Percentiles rank a stretch among this genome's conserved stretches.
Conservation (phyloP, 306 rosid genomes). For the Inga laurina region DNA sequence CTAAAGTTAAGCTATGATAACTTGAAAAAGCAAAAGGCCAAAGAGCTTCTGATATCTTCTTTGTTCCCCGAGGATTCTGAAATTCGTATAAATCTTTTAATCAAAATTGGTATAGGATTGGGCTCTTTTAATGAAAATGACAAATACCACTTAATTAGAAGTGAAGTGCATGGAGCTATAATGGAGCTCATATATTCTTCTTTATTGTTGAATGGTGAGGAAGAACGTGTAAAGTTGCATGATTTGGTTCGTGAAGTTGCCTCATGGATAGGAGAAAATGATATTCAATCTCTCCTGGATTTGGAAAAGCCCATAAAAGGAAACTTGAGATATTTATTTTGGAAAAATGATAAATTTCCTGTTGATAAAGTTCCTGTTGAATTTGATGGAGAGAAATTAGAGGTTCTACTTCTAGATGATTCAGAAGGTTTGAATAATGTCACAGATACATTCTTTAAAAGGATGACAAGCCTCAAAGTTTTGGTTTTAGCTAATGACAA, state of each 20-base stretch:
- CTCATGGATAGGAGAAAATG: background rate
- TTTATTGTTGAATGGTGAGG: background rate
- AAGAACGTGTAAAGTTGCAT: conserved; percentile 22
- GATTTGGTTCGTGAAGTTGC: conserved; percentile 26
- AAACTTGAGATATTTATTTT: conserved; percentile 1
- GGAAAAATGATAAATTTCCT: background rate
- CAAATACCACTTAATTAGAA: background rate
- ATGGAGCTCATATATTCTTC: conserved; percentile 12
- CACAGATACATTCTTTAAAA: background rate
- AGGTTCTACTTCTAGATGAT: background rate
- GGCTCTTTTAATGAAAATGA: background rate
- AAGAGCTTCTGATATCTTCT: conserved; percentile 13
- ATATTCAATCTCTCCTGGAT: background rate
- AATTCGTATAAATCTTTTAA: background rate
- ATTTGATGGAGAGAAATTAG: conserved; percentile 15
- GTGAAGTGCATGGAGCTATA: background rate
- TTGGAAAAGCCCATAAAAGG: background rate
- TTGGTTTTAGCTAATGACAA: background rate
- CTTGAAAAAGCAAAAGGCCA: background rate
- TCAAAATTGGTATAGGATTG: background rate
- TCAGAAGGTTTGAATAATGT: background rate
- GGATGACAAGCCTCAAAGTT: conserved; percentile 23
- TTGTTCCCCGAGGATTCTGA: conserved; percentile 24
- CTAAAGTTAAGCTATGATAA: conserved; percentile 28
- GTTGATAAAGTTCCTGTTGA: too few species aligned